These are phyloP conservation scores for Hyphopichia khmerensis DNA, from an alignment of 1,139 yeast genomes.

Conservation along the genomic window DNA sequence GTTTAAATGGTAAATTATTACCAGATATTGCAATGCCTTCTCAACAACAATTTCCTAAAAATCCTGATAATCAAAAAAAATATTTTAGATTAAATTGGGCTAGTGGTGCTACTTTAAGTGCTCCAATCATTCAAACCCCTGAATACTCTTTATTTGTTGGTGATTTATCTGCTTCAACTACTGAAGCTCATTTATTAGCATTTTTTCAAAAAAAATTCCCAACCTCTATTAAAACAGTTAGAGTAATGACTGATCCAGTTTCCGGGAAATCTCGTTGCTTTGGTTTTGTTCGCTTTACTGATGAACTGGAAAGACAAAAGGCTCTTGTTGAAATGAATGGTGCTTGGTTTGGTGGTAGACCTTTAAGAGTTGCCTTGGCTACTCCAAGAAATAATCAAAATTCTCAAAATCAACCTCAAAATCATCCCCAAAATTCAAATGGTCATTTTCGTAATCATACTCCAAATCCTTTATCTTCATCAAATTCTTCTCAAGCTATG, in stretches of 20 bases:
- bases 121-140: conserved; percentile 49
- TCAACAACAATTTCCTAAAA: conserved; percentile 40
- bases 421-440: conserved; percentile 3
- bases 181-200: conserved; percentile 67
- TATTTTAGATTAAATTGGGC: conserved; percentile 75
- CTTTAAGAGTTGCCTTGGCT: conserved; percentile 70
- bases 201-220: conserved; percentile 63
- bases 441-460: background rate
- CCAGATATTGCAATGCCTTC: conserved; percentile 56
- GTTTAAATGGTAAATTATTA: conserved; percentile 62
- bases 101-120: conserved; percentile 58
- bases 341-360: conserved; percentile 70
- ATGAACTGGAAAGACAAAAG: conserved; percentile 60
- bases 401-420: conserved; percentile 6
- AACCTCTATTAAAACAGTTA: conserved; percentile 61
- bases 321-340: conserved; percentile 76
- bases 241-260: conserved; percentile 74
- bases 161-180: conserved; percentile 69
- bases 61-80: conserved; percentile 56
- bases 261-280: conserved; percentile 74
- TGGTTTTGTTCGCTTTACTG: conserved; percentile 71
- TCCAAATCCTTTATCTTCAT: background rate
- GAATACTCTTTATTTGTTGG: conserved; percentile 77
- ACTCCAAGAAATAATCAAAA: conserved; percentile 45
- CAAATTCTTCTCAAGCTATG: too few relatives aligned